Evolutionary conservation across 2,329 filamentous ascomycete species (phyloP).

Genomic region (Alternaria consortialis): DNA sequence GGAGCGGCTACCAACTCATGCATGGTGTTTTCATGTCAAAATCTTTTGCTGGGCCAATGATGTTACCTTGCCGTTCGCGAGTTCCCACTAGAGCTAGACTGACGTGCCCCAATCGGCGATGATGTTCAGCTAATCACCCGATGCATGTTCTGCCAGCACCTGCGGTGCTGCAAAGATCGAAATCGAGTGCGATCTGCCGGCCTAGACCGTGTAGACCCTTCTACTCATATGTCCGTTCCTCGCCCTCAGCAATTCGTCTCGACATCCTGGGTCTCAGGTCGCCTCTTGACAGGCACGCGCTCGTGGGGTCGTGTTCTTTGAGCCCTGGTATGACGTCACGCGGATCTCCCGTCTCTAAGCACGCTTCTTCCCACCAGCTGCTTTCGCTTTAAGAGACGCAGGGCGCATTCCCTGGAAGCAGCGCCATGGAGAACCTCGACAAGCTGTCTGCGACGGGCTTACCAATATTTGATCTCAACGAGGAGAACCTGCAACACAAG

Average conservation of each 20-base stretch:
- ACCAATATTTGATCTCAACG: constrained; percentile 43
- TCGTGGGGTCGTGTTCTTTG: constrained; percentile 8
- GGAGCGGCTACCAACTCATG: neutral
- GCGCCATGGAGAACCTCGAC: constrained; percentile 38
- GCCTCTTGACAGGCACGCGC: constrained; percentile 8
- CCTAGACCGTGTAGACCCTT: constrained; percentile 14
- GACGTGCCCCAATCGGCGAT: constrained; percentile 15
- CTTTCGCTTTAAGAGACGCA: constrained; percentile 7
- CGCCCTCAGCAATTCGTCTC: constrained; percentile 6
- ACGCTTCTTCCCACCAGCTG: constrained; percentile 15
- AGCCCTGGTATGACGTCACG: constrained; percentile 20
- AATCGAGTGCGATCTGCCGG: constrained; percentile 14
- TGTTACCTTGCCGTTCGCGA: neutral
- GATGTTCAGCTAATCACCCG: constrained; percentile 3
- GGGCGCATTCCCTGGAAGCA: constrained; percentile 3
- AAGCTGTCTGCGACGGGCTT: constrained; percentile 42
- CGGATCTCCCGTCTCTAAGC: constrained; percentile 6
- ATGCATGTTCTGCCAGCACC: constrained; percentile 11
- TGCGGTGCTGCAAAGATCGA: constrained; percentile 4
- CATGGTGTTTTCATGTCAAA: neutral
- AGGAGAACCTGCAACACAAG: constrained; percentile 36
- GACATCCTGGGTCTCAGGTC: neutral
- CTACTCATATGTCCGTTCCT: constrained; percentile 1
- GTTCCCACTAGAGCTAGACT: neutral
- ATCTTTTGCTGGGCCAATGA: neutral